Conservation (phyloP, 441 rosid species). For the Rhodomyrtus psidioides region DNA sequence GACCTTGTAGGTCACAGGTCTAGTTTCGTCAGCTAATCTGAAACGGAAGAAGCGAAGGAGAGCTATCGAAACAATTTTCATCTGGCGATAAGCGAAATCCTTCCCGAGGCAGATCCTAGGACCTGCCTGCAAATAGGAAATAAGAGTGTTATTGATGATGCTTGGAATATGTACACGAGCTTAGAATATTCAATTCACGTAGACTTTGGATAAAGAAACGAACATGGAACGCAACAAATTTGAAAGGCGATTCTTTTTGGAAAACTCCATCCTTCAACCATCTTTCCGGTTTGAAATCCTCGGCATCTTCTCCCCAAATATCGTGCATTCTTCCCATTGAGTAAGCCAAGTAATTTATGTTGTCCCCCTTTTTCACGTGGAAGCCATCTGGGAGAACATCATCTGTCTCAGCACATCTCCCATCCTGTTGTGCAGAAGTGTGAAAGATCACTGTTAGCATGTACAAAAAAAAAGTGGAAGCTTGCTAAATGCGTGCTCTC, state of each 20-base stretch:
- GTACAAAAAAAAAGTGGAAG: neutral
- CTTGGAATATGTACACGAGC: neutral
- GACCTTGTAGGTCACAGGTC: constrained; percentile 31
- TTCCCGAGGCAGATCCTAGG: constrained; percentile 52
- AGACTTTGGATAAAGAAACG: neutral
- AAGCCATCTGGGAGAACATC: constrained; percentile 71
- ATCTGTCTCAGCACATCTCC: constrained; percentile 47
- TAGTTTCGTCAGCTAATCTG: constrained; percentile 40
- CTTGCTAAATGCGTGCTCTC: neutral
- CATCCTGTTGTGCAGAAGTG: constrained; percentile 31
- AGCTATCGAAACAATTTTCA: constrained; percentile 63
- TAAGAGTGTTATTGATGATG: too few relatives aligned
- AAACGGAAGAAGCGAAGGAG: constrained; percentile 58
- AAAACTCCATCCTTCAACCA: constrained; percentile 65
- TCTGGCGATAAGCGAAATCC: constrained; percentile 51
- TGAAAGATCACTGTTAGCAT: neutral
- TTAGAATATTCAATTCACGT: neutral
- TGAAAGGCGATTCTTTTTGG: constrained; percentile 69
- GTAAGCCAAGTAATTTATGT: constrained; percentile 43
- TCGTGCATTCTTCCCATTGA: constrained; percentile 75
- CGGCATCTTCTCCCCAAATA: constrained; percentile 78
- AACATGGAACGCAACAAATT: constrained; percentile 69
- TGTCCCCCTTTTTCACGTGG: constrained; percentile 53
- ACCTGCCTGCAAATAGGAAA: constrained; percentile 44
- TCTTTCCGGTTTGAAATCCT: constrained; percentile 63